Percentiles rank a stretch among this genome's conserved stretches.
Evolutionary conservation across 2,329 filamentous ascomycete species (phyloP).

Genomic region (Neoarthrinium moseri): DNA sequence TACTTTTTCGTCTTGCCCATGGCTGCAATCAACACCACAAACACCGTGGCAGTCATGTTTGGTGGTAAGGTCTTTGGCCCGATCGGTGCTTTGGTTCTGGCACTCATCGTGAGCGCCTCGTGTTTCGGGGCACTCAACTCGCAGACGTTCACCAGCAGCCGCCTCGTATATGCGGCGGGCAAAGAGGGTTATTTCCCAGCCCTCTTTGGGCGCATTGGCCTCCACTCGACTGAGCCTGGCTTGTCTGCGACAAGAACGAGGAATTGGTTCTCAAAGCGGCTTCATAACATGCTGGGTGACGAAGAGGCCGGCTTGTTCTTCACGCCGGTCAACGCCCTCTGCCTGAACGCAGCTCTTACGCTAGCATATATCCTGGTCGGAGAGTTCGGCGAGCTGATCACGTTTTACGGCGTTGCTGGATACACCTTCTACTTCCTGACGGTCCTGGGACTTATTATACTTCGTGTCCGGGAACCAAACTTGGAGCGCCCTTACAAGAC

Average conservation of each 20-base stretch:
- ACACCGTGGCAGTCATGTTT: conserved; percentile 95
- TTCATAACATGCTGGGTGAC: conserved; percentile 70
- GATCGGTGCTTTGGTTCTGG: conserved; percentile 77
- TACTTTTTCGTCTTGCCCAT: conserved; percentile 93
- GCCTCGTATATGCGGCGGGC: conserved; percentile 88
- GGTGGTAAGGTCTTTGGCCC: conserved; percentile 87
- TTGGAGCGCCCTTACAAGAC: conserved; percentile 90
- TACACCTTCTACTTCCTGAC: conserved; percentile 98
- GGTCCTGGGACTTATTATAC: conserved; percentile 86
- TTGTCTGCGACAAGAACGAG: conserved; percentile 46
- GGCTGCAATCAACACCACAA: conserved; percentile 76
- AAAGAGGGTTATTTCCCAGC: conserved; percentile 91
- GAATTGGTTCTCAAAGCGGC: conserved; percentile 56
- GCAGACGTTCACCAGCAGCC: conserved; percentile 87
- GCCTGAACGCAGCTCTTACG: conserved; percentile 76
- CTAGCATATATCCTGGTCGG: conserved; percentile 78
- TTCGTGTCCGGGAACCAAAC: conserved; percentile 82
- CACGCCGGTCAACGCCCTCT: conserved; percentile 90
- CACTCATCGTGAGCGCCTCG: conserved; percentile 83
- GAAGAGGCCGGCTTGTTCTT: conserved; percentile 79
- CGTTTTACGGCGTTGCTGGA: conserved; percentile 95
- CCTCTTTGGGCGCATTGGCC: conserved; percentile 79
- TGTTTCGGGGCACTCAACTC: conserved; percentile 96
- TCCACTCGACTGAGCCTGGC: conserved; percentile 45
- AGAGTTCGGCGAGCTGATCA: conserved; percentile 88